phyloP scores from a whole-genome alignment of 495 filamentous ascomycete genomes.

The Hyaloscypha hepaticicola region DNA sequence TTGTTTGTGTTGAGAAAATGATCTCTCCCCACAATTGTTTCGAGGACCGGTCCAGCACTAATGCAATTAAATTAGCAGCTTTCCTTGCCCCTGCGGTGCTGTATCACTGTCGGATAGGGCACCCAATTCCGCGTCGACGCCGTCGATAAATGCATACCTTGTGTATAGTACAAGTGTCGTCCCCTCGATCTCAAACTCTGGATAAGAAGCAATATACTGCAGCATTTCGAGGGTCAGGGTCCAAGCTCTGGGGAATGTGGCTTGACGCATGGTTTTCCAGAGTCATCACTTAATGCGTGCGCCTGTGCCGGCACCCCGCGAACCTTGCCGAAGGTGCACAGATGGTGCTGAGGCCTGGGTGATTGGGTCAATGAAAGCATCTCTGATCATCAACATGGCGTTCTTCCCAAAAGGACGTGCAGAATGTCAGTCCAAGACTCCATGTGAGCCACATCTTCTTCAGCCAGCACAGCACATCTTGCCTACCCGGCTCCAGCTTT shows the following conservation, averaged over 20 bases:
- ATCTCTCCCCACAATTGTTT: not conserved
- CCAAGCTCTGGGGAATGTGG: not conserved
- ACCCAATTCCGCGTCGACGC: not conserved
- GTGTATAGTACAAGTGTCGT: too few relatives aligned
- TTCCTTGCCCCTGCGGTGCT: not conserved
- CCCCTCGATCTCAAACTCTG: too few relatives aligned
- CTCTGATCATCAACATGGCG: not conserved
- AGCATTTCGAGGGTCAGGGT: not conserved
- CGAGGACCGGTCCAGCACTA: not conserved
- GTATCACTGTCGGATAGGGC: not conserved
- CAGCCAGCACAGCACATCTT: not conserved
- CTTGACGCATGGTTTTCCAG: not conserved
- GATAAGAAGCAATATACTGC: too few relatives aligned
- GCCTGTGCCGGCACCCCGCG: too few relatives aligned
- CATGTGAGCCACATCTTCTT: not conserved
- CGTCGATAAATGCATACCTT: not conserved
- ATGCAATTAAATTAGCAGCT: not conserved
- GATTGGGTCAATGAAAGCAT: not conserved
- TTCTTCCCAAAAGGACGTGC: not conserved
- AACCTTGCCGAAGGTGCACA: not conserved
- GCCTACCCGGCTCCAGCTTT: not conserved
- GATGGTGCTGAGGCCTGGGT: not conserved
- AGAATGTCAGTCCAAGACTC: not conserved
- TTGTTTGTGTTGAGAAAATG: not conserved
- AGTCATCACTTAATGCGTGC: not conserved